A percentile compares a stretch with the other conserved stretches of the same genome.
phyloP scores from a whole-genome alignment of 2,329 filamentous ascomycete species.

The Setomelanomma holmii region DNA sequence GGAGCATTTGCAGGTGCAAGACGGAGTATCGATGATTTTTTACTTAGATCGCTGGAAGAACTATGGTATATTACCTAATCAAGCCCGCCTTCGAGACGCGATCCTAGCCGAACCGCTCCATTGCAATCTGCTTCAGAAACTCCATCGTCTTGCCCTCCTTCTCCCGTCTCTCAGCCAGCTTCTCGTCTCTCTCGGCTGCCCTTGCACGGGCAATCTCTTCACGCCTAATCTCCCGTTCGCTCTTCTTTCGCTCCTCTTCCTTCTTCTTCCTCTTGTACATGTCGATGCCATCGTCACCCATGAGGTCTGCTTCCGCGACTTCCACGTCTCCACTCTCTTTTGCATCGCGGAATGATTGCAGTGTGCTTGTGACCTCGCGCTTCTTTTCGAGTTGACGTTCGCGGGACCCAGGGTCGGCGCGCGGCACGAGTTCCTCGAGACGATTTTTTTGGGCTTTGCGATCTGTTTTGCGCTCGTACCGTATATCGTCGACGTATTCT shows the following conservation, averaged over 20 bases:
- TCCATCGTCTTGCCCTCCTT: constrained; percentile 87
- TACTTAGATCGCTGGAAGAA: too few relatives aligned
- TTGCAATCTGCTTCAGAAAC: constrained; percentile 79
- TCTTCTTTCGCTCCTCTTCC: constrained; percentile 74
- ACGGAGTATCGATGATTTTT: too few relatives aligned
- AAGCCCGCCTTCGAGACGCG: background rate
- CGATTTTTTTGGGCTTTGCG: constrained; percentile 72
- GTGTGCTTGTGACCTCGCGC: constrained; percentile 72
- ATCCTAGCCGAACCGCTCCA: constrained; percentile 66
- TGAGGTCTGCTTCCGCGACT: constrained; percentile 75
- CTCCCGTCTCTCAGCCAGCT: constrained; percentile 70
- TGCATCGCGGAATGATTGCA: constrained; percentile 73
- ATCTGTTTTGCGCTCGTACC: constrained; percentile 68
- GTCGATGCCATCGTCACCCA: constrained; percentile 75
- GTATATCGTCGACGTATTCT: constrained; percentile 60
- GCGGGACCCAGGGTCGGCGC: constrained; percentile 80
- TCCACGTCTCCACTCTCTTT: constrained; percentile 70
- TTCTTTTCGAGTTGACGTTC: constrained; percentile 90
- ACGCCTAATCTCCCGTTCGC: constrained; percentile 79
- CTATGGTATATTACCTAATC: background rate
- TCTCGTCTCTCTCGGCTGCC: constrained; percentile 80
- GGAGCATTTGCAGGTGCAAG: constrained; percentile 11
- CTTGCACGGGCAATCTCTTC: constrained; percentile 81
- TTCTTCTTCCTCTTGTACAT: constrained; percentile 70
- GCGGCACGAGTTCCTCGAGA: constrained; percentile 81